phyloP scores from a whole-genome alignment of 345 rosid species.

The Dovyalis caffra region DNA sequence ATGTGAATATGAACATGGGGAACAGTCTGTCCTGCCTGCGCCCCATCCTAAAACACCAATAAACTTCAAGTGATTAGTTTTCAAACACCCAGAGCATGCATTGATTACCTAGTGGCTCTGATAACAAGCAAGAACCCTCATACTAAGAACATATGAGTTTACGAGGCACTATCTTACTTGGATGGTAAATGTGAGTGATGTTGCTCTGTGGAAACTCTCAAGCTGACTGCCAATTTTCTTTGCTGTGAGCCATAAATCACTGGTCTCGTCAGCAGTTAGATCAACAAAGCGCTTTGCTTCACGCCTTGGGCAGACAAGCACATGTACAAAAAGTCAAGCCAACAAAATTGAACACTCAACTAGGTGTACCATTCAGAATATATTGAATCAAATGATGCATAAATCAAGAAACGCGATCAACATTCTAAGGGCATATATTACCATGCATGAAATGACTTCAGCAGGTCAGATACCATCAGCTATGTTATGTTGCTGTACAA shows the following conservation, averaged over 20 bases:
- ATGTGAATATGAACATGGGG: conserved; percentile 92
- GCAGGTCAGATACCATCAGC: not conserved
- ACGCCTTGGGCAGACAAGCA: conserved; percentile 83
- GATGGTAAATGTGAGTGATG: conserved; percentile 75
- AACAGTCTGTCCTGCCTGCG: conserved; percentile 90
- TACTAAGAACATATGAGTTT: not conserved
- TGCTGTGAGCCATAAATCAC: conserved; percentile 77
- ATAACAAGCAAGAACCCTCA: not conserved
- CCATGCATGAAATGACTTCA: not conserved
- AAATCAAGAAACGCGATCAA: not conserved
- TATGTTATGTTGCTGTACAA: not conserved
- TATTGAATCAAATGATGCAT: not conserved
- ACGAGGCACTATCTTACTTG: conserved; percentile 45
- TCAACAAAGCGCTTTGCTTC: conserved; percentile 83
- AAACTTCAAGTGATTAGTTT: not conserved
- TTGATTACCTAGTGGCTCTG: not conserved
- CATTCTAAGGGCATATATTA: not conserved
- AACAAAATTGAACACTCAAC: conserved; percentile 23
- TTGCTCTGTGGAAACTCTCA: conserved; percentile 68
- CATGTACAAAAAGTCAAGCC: conserved; percentile 68
- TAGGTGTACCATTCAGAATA: not conserved
- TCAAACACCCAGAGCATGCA: not conserved
- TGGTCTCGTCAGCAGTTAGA: conserved; percentile 77
- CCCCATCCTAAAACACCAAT: conserved; percentile 62
- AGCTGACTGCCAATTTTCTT: conserved; percentile 71